Conservation (phyloP, 1,284 basidiomycete species). For the Paramarasmius palmivorus region DNA sequence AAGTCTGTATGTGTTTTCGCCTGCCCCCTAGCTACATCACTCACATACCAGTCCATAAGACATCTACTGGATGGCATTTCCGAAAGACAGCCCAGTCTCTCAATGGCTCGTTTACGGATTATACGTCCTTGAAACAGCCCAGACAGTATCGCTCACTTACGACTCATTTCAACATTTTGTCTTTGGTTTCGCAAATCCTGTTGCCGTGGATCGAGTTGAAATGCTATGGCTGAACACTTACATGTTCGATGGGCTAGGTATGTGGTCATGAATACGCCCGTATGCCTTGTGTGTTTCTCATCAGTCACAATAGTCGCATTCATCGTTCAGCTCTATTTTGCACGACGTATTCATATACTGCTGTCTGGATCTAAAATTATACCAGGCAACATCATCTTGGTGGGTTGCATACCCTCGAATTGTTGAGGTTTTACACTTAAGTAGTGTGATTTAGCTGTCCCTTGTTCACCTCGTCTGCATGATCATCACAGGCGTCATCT, state of each 20-base stretch:
- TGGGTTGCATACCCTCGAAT: no score
- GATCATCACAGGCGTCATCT: no score
- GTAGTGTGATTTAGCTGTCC: no score
- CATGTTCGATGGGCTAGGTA: not conserved
- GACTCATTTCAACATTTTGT: slow-evolving; percentile 1
- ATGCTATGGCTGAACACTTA: not conserved
- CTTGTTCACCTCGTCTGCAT: no score
- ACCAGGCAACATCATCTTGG: no score
- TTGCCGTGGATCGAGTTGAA: not conserved
- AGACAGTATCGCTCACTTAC: not conserved
- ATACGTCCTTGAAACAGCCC: not conserved
- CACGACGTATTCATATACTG: no score
- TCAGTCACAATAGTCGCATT: no score
- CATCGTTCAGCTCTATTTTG: no score
- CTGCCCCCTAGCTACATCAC: not conserved
- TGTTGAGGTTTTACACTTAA: no score
- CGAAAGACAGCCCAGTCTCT: not conserved
- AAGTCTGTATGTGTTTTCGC: not conserved
- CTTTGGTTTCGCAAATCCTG: not conserved
- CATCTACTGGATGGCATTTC: slow-evolving; percentile 6
- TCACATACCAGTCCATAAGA: not conserved
- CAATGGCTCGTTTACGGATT: slow-evolving; percentile 5
- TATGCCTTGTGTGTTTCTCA: no score
- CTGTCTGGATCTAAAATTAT: no score
- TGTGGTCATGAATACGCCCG: no score